Conservation (phyloP, 805 yeast genomes). For the Yamadazyma insecticola region DNA sequence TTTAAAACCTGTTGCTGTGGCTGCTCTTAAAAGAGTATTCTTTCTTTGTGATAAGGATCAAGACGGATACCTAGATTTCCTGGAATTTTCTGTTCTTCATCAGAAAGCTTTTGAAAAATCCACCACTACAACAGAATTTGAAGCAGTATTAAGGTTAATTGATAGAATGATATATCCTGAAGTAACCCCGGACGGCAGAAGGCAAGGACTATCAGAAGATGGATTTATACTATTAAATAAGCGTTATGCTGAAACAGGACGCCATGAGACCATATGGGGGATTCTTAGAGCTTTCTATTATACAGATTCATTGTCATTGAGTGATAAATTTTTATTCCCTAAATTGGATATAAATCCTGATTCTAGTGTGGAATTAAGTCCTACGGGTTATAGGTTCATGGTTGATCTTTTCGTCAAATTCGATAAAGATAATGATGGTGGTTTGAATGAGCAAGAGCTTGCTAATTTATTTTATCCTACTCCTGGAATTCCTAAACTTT, state of each 20-base stretch:
- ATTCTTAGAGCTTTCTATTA: constrained; percentile 83
- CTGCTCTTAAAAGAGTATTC: constrained; percentile 78
- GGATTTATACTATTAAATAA: constrained; percentile 79
- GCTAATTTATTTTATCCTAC: constrained; percentile 74
- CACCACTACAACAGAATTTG: constrained; percentile 29
- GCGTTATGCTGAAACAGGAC: constrained; percentile 81
- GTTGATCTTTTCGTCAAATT: constrained; percentile 85
- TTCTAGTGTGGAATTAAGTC: constrained; percentile 86
- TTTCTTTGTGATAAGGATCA: constrained; percentile 86
- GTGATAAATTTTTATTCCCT: constrained; percentile 77
- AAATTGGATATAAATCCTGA: constrained; percentile 65
- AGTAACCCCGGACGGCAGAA: constrained; percentile 13
- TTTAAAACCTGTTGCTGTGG: constrained; percentile 69
- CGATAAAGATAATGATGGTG: constrained; percentile 97
- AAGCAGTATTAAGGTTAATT: constrained; percentile 31
- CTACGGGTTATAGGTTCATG: constrained; percentile 84
- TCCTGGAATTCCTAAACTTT: constrained; percentile 84
- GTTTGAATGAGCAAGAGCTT: constrained; percentile 73
- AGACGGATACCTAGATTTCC: constrained; percentile 72
- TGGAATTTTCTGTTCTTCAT: constrained; percentile 69
- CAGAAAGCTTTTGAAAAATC: constrained; percentile 64
- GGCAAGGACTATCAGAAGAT: constrained; percentile 57
- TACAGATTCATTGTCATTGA: constrained; percentile 84
- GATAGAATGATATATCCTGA: constrained; percentile 29
- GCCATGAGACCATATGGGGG: constrained; percentile 98